Base-by-base conservation (phyloP, 306 rosid genomes). In the Acmispon strigosus region DNA sequence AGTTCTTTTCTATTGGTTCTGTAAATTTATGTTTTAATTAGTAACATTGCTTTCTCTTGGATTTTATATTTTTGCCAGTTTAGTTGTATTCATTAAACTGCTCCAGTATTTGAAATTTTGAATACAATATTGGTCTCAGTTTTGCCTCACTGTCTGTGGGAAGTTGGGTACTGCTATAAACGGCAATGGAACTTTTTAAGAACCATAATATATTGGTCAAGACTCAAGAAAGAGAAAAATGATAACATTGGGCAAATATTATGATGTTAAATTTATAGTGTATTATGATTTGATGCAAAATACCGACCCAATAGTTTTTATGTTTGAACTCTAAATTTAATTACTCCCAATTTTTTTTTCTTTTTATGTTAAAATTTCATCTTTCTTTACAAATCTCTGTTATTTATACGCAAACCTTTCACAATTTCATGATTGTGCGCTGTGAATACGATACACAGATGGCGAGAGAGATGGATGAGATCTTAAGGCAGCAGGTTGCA, bases 401-500 rank as follows among this genome's bases (percentile, higher is more conserved):
- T 32, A 32, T 32, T 32, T 32, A 32, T 32, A 32, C 8, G 37
- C 37, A 32, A 27, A 27, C 34, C 5, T 27, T 27, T 27, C 34
- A 27, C 3, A 1, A 27, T 2, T 62, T 51, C 67, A 41, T 63
- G 16, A 56, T 51, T 72, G 34, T 64, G 54, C 66, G n/a, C 44
- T 50, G 27, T 72, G 52, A 77, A 66, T 82, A 76, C 72, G 18
- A 54, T 15, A 7, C 77, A 82, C 90, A 90, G 98, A 94, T 90
- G 94, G 96, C 80, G 15, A 83, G 98, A 72, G 98, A 94, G 85
- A 84, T 94, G 92, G 97, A 90, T 78, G 98, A 86, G 78, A 84
- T 87, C 49, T 64, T 87, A 53, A 85, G 92, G 60, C 96, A 85
- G 80, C 84, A 78, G 84, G 72, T 53, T 84, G 84, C 89, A 5